phyloP scores from a whole-genome alignment of 2,329 filamentous ascomycete genomes.

The Claviceps capensis region DNA sequence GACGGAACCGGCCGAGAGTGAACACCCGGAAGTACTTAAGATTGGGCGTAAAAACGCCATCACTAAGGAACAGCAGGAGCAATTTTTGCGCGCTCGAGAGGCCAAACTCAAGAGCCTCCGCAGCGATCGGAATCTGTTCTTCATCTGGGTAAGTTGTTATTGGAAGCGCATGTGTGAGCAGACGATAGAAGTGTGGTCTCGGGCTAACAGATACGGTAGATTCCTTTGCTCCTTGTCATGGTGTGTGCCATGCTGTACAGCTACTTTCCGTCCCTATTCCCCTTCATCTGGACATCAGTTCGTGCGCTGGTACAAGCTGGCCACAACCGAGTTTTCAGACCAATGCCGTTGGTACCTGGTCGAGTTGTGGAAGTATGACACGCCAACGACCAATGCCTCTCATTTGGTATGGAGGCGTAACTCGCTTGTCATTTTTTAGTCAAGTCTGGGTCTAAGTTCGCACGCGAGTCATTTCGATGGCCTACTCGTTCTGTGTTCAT shows the following conservation, averaged over 20 bases:
- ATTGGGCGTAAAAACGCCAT: slow-evolving; percentile 51
- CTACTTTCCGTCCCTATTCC: slow-evolving; percentile 34
- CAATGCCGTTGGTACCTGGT: slow-evolving; percentile 13
- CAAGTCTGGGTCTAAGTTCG: too few relatives aligned
- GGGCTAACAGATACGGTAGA: slow-evolving; percentile 17
- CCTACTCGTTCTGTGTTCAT: too few relatives aligned
- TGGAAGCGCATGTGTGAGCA: not conserved
- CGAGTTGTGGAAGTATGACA: slow-evolving; percentile 15
- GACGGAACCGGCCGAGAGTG: slow-evolving; percentile 24
- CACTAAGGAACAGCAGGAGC: slow-evolving; percentile 51
- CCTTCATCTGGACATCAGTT: slow-evolving; percentile 20
- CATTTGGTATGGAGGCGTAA: not conserved
- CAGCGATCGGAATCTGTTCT: slow-evolving; percentile 52
- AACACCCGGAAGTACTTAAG: slow-evolving; percentile 33
- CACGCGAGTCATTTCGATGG: too few relatives aligned
- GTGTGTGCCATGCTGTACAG: slow-evolving; percentile 36
- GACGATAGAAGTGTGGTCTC: not conserved
- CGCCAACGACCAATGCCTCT: not conserved
- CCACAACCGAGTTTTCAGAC: slow-evolving; percentile 10
- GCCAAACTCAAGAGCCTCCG: slow-evolving; percentile 49
- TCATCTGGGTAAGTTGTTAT: slow-evolving; percentile 45
- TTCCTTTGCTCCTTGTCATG: slow-evolving; percentile 35
- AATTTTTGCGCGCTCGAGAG: slow-evolving; percentile 45
- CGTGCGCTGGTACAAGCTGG: slow-evolving; percentile 19
- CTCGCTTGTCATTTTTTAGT: not conserved